These are phyloP conservation scores for Tylopilus subfusipes DNA, from an alignment of 768 basidiomycete species.

Conservation along the genomic window DNA sequence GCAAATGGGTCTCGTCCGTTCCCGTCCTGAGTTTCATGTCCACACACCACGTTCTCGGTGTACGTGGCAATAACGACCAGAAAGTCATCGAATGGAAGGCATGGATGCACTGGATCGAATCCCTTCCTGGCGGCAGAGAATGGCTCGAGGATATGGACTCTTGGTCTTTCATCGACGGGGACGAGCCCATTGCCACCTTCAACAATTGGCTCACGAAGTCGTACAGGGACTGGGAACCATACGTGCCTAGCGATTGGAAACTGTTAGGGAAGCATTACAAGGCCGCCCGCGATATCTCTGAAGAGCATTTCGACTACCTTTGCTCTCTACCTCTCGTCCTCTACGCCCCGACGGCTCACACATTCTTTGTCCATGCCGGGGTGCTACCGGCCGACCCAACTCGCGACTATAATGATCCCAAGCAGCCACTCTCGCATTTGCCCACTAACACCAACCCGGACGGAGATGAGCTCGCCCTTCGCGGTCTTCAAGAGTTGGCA, in stretches of 20 bases:
- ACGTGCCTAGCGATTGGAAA: conserved; percentile 66
- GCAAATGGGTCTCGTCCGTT: conserved; percentile 49
- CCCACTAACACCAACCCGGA: conserved; percentile 37
- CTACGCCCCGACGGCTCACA: conserved; percentile 71
- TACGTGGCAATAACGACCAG: conserved; percentile 95
- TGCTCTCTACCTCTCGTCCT: conserved; percentile 66
- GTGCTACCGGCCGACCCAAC: conserved; percentile 69
- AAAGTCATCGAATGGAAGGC: conserved; percentile 83
- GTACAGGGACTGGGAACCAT: conserved; percentile 42
- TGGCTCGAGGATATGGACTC: conserved; percentile 57
- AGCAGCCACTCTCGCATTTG: conserved; percentile 71
- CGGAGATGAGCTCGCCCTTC: conserved; percentile 31
- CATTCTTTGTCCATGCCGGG: conserved; percentile 82
- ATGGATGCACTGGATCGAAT: conserved; percentile 79
- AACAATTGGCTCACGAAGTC: conserved; percentile 40
- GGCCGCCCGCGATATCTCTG: conserved; percentile 64
- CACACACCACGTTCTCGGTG: conserved; percentile 62
- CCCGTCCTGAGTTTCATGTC: conserved; percentile 67
- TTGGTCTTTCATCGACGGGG: conserved; percentile 37
- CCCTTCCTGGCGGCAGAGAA: conserved; percentile 36
- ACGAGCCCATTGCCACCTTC: conserved; percentile 21
- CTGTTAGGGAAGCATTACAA: conserved; percentile 75
- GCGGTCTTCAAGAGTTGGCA: conserved; percentile 62
- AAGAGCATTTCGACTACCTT: conserved; percentile 66
- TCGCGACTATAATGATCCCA: conserved; percentile 43